Evolutionary conservation across 1,284 basidiomycete genomes (phyloP).

Genomic region (Schizopora paradoxa): DNA sequence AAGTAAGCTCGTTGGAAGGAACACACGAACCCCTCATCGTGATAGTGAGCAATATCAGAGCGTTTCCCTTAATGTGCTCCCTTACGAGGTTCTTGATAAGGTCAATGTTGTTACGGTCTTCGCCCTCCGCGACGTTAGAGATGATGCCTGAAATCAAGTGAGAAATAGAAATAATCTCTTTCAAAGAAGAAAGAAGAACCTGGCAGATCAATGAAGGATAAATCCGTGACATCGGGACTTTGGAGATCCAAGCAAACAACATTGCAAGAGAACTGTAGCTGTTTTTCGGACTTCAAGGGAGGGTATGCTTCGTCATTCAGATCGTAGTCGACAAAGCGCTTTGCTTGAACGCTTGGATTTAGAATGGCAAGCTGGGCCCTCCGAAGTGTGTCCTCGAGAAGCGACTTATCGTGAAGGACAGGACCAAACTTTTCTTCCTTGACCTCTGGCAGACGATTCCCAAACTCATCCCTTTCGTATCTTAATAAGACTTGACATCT

Average conservation of each 20-base stretch:
- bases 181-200: slow-evolving; percentile 25
- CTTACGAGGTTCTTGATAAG: slow-evolving; percentile 34
- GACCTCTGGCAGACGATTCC: slow-evolving; percentile 25
- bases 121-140: slow-evolving; percentile 26
- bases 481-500: slow-evolving; percentile 35
- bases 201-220: slow-evolving; percentile 42
- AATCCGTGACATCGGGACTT: slow-evolving; percentile 39
- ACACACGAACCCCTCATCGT: slow-evolving; percentile 32
- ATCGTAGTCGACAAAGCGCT: slow-evolving; percentile 26
- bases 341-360: slow-evolving; percentile 27
- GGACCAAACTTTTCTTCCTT: slow-evolving; percentile 33
- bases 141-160: slow-evolving; percentile 26
- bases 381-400: slow-evolving; percentile 37
- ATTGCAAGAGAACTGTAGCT: slow-evolving; percentile 38
- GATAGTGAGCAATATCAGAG: slow-evolving; percentile 36
- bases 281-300: slow-evolving; percentile 1
- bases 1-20: not conserved
- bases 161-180: not conserved
- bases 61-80: slow-evolving; percentile 33
- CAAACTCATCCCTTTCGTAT: slow-evolving; percentile 28
- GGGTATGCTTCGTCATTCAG: slow-evolving; percentile 17
- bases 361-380: slow-evolving; percentile 43
- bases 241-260: slow-evolving; percentile 40
- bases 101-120: slow-evolving; percentile 27
- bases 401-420: slow-evolving; percentile 29